Base-by-base conservation (phyloP, 164 flowering plant species). In the Aristolochia contorta region DNA sequence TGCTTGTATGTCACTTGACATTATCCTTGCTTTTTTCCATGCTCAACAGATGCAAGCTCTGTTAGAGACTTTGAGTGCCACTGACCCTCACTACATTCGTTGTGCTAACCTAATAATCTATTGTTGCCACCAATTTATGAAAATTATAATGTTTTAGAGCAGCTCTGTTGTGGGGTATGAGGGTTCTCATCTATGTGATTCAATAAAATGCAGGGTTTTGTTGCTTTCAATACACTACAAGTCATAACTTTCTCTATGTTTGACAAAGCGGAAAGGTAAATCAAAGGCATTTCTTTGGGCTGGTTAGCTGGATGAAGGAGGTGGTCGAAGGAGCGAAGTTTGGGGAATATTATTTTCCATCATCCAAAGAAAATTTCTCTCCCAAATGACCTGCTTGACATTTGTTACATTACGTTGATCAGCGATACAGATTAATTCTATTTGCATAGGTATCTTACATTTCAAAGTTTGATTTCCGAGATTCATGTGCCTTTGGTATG, bases 21-120 rank as follows among this genome's bases (percentile, higher is more conserved):
- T n/a, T n/a, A n/a, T n/a, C 60, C 49, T 57, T 67, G 49, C 32
- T 37, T 50, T 12, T 57, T 45, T 43, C 20, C 57, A 47, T 80
- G 68, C 83, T 90, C 98, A 84, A 90, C 98, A 93, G 90, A 64
- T 93, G 71, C 86, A 78, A 78, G 33, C 84, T 47, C 66, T 93
- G 78, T 94, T 93, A 58, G 97, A 90, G 76, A 93, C 94, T 64
- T 76, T 90, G 66, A 93, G 87, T 76, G 47, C 84, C 22, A 86
- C 94, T 18, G 96, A 90, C 72, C 98, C 98, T 53, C 98, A 87
- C 79, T 93, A 93, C 66, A 86, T 93, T 57, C 97, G 98, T 16
- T 93, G 98, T 81, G 91, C 90, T 27, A 93, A 93, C 98, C 98
- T 18, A 93, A 93, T 73, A 93, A 85, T 75, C 79, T 93, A 71